phyloP scores from a whole-genome alignment of 2,329 filamentous ascomycete species.

The Thelonectria rubi region DNA sequence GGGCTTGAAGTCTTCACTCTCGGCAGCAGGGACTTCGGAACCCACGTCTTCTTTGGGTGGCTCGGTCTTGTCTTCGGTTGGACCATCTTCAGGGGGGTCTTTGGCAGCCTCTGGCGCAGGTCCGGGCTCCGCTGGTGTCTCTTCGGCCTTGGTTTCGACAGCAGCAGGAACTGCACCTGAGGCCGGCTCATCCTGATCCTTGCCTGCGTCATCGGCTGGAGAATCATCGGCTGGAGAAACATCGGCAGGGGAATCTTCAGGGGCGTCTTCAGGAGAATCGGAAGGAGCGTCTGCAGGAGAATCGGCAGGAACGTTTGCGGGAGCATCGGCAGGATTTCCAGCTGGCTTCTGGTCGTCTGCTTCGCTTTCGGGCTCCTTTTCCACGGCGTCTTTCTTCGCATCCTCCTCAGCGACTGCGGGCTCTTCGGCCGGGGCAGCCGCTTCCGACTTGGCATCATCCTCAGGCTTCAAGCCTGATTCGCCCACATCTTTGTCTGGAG shows the following conservation, averaged over 20 bases:
- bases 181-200: slow-evolving; percentile 13
- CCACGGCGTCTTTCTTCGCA: not conserved
- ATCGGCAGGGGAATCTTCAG: not conserved
- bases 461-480: slow-evolving; percentile 4
- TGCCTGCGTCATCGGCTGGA: not conserved
- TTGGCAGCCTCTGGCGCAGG: slow-evolving; percentile 7
- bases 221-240: not conserved
- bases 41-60: not conserved
- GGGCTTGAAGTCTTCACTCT: slow-evolving; percentile 6
- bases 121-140: not conserved
- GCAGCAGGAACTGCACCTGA: not conserved
- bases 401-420: slow-evolving; percentile 11
- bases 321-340: not conserved
- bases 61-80: slow-evolving; percentile 7
- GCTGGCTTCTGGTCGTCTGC: slow-evolving; percentile 4
- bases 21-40: not conserved
- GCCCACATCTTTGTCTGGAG: slow-evolving; percentile 2
- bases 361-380: slow-evolving; percentile 7
- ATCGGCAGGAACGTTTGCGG: not conserved
- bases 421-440: not conserved
- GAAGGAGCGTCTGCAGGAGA: not conserved
- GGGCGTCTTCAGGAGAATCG: not conserved
- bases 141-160: slow-evolving; percentile 3
- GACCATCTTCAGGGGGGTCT: not conserved
- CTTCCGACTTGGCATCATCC: slow-evolving; percentile 1